phyloP scores from a whole-genome alignment of 2,329 filamentous ascomycete genomes.

The Xylogone sp. region DNA sequence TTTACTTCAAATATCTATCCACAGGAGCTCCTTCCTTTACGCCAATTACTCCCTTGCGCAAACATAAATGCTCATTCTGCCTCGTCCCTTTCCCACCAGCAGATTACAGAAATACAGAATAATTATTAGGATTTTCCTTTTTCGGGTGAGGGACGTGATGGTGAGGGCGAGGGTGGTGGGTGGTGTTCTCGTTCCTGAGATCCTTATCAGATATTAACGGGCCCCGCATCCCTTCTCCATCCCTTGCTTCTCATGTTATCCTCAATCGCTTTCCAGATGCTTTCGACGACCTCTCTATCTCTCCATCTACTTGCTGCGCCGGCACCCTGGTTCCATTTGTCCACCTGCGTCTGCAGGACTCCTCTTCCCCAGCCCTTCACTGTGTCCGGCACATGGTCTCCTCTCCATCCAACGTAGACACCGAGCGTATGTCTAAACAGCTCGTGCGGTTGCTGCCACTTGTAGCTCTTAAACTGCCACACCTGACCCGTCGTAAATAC shows the following conservation, averaged over 20 bases:
- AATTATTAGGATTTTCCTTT: neutral
- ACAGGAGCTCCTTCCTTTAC: neutral
- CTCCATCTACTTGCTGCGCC: slow-evolving; percentile 58
- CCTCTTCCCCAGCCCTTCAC: slow-evolving; percentile 83
- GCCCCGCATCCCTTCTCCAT: slow-evolving; percentile 71
- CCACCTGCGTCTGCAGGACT: slow-evolving; percentile 75
- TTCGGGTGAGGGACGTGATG: no score
- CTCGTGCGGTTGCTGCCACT: slow-evolving; percentile 85
- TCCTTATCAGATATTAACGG: slow-evolving; percentile 42
- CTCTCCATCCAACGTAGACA: slow-evolving; percentile 87
- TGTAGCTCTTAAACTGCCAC: slow-evolving; percentile 99
- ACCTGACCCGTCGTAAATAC: slow-evolving; percentile 97
- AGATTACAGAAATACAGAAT: neutral
- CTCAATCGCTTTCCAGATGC: slow-evolving; percentile 88
- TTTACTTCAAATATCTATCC: neutral
- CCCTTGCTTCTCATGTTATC: slow-evolving; percentile 80
- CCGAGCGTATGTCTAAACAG: slow-evolving; percentile 86
- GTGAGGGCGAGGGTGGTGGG: no score
- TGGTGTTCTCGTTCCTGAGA: no score
- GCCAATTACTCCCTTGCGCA: neutral
- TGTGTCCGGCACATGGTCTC: slow-evolving; percentile 72
- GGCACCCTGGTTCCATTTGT: slow-evolving; percentile 67
- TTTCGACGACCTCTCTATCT: slow-evolving; percentile 89
- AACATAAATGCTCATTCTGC: neutral
- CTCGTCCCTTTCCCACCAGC: neutral